Percentiles rank a stretch among this genome's conserved stretches.
Conservation (phyloP, 1,139 yeast species). For the Debaryomyces psychrophilus region DNA sequence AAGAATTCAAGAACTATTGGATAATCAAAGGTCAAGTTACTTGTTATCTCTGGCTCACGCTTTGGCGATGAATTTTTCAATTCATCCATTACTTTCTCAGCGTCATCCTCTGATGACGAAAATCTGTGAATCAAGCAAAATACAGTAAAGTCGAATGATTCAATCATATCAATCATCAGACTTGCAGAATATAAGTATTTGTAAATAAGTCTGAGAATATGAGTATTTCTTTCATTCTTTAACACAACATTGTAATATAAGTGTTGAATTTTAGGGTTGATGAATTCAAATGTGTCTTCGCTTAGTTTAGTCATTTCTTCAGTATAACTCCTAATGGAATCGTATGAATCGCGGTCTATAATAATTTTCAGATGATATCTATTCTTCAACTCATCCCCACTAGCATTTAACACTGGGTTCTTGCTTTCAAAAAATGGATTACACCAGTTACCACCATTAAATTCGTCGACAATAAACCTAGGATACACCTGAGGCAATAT, state of each 20-base stretch:
- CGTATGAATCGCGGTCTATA: constrained; percentile 53
- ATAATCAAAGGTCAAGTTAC: constrained; percentile 51
- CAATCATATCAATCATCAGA: constrained; percentile 54
- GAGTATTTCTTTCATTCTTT: constrained; percentile 54
- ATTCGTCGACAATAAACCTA: constrained; percentile 63
- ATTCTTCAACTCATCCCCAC: constrained; percentile 51
- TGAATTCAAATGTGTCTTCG: constrained; percentile 42
- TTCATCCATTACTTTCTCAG: constrained; percentile 9
- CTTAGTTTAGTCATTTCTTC: constrained; percentile 43
- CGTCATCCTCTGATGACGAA: constrained; percentile 27
- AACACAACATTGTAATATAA: constrained; percentile 35
- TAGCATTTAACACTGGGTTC: constrained; percentile 43
- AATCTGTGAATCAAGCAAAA: constrained; percentile 45
- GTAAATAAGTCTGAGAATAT: constrained; percentile 55
- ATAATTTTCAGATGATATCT: constrained; percentile 49
- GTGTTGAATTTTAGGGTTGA: constrained; percentile 42
- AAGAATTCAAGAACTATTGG: constrained; percentile 74
- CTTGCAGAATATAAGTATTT: constrained; percentile 54
- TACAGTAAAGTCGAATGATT: constrained; percentile 65
- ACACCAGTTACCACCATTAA: constrained; percentile 75
- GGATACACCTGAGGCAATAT: constrained; percentile 67
- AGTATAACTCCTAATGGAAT: constrained; percentile 36
- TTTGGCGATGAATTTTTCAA: neutral
- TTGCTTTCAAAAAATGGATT: constrained; percentile 60
- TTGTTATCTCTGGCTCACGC: neutral